Percentiles rank a stretch among this genome's conserved stretches.
Conservation (phyloP, 208 protist genomes). For the Herpetomonas tarakana region DNA sequence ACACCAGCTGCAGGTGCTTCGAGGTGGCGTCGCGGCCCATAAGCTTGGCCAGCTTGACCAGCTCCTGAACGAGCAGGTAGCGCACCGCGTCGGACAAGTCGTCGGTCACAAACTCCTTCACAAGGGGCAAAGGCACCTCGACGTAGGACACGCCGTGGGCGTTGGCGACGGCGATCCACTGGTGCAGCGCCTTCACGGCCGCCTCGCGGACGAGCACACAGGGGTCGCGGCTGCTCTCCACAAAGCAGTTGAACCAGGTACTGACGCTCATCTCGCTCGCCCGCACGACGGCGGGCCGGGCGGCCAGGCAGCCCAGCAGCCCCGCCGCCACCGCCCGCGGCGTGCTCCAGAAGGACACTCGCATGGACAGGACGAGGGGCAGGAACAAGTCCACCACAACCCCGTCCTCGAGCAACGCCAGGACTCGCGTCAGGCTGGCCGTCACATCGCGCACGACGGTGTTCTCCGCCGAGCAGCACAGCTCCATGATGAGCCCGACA, state of each 20-base stretch:
- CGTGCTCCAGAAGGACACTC: constrained; percentile 58
- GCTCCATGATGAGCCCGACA: constrained; percentile 72
- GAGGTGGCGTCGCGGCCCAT: constrained; percentile 45
- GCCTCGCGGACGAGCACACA: constrained; percentile 51
- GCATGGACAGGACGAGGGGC: constrained; percentile 63
- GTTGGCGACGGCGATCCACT: constrained; percentile 60
- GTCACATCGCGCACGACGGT: constrained; percentile 38
- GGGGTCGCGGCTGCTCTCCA: constrained; percentile 48
- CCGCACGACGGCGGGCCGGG: constrained; percentile 36
- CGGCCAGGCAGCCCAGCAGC: constrained; percentile 48
- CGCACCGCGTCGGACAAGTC: constrained; percentile 74
- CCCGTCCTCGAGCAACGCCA: constrained; percentile 31
- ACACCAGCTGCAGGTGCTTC: constrained; percentile 50
- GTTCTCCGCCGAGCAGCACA: constrained; percentile 57
- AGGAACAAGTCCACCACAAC: constrained; percentile 44
- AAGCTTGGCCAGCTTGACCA: constrained; percentile 39
- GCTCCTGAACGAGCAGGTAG: constrained; percentile 47
- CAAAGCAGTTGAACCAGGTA: constrained; percentile 65
- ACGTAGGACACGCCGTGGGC: constrained; percentile 39
- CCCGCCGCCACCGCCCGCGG: constrained; percentile 64
- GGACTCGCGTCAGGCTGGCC: constrained; percentile 30
- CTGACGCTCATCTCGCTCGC: constrained; percentile 41
- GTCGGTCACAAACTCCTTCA: constrained; percentile 51
- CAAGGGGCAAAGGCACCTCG: constrained; percentile 64
- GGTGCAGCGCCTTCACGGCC: constrained; percentile 44